A percentile compares a stretch with the other conserved stretches of the same genome.
phyloP scores from a whole-genome alignment of 2,329 filamentous ascomycete genomes.

The Phialocephala subalpina region DNA sequence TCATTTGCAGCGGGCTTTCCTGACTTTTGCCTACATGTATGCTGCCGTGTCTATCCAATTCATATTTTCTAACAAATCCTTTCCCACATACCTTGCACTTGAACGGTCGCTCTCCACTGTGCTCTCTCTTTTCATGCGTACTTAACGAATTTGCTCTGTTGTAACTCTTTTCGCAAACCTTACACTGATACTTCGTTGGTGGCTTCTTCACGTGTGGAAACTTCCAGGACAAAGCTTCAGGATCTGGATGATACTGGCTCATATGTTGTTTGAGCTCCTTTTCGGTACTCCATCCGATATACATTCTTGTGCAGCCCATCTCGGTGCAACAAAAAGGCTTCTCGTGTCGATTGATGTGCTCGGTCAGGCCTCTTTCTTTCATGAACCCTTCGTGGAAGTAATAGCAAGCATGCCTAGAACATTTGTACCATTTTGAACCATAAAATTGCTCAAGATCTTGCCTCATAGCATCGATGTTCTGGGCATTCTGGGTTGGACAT shows the following conservation, averaged over 20 bases:
- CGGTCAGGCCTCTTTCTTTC: conserved; percentile 39
- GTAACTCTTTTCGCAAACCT: conserved; percentile 18
- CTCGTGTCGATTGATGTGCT: conserved; percentile 47
- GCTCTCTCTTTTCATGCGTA: conserved; percentile 10
- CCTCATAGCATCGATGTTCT: background rate
- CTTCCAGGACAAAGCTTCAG: conserved; percentile 15
- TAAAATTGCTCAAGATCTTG: conserved; percentile 38
- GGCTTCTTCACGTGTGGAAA: conserved; percentile 25
- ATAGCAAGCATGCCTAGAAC: conserved; percentile 47
- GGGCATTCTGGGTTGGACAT: background rate
- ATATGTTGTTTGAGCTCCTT: conserved; percentile 30
- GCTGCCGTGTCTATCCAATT: background rate
- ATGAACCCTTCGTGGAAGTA: conserved; percentile 51
- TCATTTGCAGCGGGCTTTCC: background rate
- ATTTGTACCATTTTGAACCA: conserved; percentile 48
- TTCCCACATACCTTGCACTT: conserved; percentile 13
- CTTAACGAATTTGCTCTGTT: conserved; percentile 16
- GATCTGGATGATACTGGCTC: conserved; percentile 23
- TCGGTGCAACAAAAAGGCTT: conserved; percentile 47
- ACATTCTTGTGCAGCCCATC: conserved; percentile 20
- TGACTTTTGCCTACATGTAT: background rate
- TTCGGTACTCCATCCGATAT: conserved; percentile 26
- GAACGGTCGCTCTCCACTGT: conserved; percentile 12
- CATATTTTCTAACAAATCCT: conserved; percentile 14
- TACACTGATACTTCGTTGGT: conserved; percentile 18